Base-by-base conservation (phyloP, 2,329 filamentous ascomycete species). In the Trichoderma sp. region DNA sequence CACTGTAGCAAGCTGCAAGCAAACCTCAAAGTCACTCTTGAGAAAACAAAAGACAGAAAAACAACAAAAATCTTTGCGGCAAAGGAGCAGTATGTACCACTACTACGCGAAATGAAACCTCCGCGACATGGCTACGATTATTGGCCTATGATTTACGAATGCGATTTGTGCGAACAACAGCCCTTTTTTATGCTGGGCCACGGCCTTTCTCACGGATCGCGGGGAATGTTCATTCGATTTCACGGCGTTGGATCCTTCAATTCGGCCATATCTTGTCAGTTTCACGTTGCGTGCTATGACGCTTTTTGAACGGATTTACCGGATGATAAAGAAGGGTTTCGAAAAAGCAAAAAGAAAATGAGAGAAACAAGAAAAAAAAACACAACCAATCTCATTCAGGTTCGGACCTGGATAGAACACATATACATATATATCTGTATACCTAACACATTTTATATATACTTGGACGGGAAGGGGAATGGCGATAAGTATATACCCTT, bases 401-500 rank as follows among this genome's bases (percentile, higher is more conserved):
- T 56, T 58, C 53, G n/a, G 31, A 52, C 40, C 64, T 49, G 40
- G 55, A 59, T 35, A 60, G 43, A 49, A 27, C 31, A 55, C 35
- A 29, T 49, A 60, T 40, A 63, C 49, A 60, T 53, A 60, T 61
- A 64, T 71, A 70, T 57, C 47, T 72, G 56, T 71, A 70, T 70
- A 59, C 70, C 55, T 67, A 71, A 49, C 47, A 52, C 40, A 60
- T 40, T 53, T 49, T 70, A 70, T 70, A 70, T 70, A 70, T 67
- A 70, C 58, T 62, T 67, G 40, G 64, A 43, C 49, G 27, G 64
- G 64, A 40, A 53, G 65, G 57, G 55, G n/a, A 63, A 37, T 4
- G 64, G 58, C 65, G 64, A 70, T 60, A 35, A 59, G 53, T 63
- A 61, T 64, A 64, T 70, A 71, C 53, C 63, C 69, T 68, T 70